Evolutionary conservation across 2,329 filamentous ascomycete species (phyloP), one percentile per base, ranked within the genome.

Genomic region (Colletotrichum lini): DNA sequence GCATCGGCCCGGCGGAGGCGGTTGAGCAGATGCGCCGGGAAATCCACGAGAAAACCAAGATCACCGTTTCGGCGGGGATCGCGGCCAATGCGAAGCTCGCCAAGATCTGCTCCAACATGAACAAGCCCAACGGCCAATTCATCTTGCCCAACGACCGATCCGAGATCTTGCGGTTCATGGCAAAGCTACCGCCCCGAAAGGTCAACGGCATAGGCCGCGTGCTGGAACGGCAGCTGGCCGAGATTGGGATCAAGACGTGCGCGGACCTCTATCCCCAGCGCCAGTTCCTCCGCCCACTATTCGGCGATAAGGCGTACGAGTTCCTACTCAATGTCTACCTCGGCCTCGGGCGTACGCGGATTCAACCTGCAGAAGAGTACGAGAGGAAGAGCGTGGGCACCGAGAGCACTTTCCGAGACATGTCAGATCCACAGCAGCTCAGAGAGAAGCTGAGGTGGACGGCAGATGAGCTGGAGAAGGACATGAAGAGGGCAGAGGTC

Each of bases 121-220:
- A 98, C 81, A 99, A 99, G 78, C 96, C 96, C 0, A 97, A 99
- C 76, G 96, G 96, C 0, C 96, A 98, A 78, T 98, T 93, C 76
- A 83, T 89, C 12, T 84, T 98, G 2, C 87, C 92, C 0, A 93
- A 88, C 63, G 92, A 97, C 50, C 88, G 95, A 12, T 82, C 84
- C 35, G 87, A 90, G 0, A 94, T 99, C 71, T 91, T 98, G 88
- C 83, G 87, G 0, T 98, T 98, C 78, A 98, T 98, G 93, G 87
- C 88, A 13, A 88, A 92, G 40, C 84, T 99, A 30, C 92, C 95
- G 0, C 95, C 94, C 0, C 89, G 96, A 44, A 98, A 98, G 78
- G 93, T 98, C 53, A 98, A 98, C 75, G 96, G 96, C 1, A 89
- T 99, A n/a, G 96, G 96, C 0, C 90, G 96, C 26, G 96, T 98